phyloP scores from a whole-genome alignment of 2,329 filamentous ascomycete species.

The Colletotrichum sublineola region DNA sequence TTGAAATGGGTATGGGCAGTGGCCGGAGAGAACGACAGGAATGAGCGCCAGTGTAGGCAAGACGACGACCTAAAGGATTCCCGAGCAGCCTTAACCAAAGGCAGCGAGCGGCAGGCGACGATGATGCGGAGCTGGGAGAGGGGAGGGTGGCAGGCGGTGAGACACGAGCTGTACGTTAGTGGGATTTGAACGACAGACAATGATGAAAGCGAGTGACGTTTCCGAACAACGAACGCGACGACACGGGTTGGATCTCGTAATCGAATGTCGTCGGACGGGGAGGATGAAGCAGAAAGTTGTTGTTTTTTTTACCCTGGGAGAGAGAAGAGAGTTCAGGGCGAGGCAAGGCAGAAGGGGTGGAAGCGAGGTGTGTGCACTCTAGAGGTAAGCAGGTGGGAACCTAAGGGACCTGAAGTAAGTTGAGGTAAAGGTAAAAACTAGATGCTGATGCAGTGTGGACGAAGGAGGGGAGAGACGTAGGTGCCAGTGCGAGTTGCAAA shows the following conservation, averaged over 20 bases:
- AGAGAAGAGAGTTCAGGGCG: constrained; percentile 22
- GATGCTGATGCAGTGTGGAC: constrained; percentile 21
- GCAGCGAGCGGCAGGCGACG: constrained; percentile 34
- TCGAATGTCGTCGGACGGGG: constrained; percentile 13
- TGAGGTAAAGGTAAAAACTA: constrained; percentile 17
- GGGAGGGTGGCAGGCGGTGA: constrained; percentile 34
- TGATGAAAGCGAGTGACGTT: constrained; percentile 41
- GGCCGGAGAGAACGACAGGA: constrained; percentile 27
- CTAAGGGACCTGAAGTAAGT: constrained; percentile 9
- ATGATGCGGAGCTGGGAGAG: constrained; percentile 40
- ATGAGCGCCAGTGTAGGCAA: constrained; percentile 18
- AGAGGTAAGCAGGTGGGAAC: constrained; percentile 32
- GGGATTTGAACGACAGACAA: constrained; percentile 39
- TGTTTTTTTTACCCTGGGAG: background rate
- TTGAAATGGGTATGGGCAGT: background rate
- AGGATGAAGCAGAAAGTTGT: constrained; percentile 2
- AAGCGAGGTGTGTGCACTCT: constrained; percentile 21
- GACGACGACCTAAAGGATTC: constrained; percentile 16
- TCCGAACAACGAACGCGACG: constrained; percentile 35
- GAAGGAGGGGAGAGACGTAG: constrained; percentile 19
- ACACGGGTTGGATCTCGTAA: constrained; percentile 12
- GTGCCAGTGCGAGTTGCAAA: constrained; percentile 22
- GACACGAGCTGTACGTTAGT: constrained; percentile 42
- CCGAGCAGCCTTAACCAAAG: constrained; percentile 29
- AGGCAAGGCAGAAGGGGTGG: constrained; percentile 2